Evolutionary conservation across 176 grass and related monocot genomes (phyloP).

Genomic region (Guadua angustifolia): DNA sequence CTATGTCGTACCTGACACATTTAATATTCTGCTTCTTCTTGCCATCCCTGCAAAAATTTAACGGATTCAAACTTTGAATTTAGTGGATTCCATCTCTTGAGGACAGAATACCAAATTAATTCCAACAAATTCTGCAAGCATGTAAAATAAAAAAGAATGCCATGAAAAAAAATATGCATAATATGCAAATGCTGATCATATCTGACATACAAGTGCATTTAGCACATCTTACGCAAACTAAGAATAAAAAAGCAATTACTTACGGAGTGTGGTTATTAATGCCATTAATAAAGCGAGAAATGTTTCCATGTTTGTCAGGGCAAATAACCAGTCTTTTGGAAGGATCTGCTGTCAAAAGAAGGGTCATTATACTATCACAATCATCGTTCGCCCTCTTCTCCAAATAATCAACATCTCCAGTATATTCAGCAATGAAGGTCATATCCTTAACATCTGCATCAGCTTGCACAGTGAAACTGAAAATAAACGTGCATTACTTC

Average conservation of each 20-base stretch:
- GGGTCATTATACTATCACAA: conserved; percentile 88
- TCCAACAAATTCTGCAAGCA: background rate
- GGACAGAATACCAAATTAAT: background rate
- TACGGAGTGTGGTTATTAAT: conserved; percentile 88
- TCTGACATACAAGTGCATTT: conserved; percentile 6
- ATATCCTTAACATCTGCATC: conserved; percentile 85
- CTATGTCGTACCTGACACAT: conserved; percentile 82
- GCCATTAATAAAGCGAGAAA: conserved; percentile 80
- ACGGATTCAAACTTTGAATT: conserved; percentile 35
- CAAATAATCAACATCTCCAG: conserved; percentile 84
- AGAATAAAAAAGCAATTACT: conserved; percentile 31
- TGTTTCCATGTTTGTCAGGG: conserved; percentile 83
- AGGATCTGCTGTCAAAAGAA: conserved; percentile 59
- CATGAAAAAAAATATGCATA: background rate
- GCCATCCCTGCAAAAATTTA: conserved; percentile 71
- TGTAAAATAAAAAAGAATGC: background rate
- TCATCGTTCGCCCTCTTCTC: conserved; percentile 72
- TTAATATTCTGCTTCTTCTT: conserved; percentile 92
- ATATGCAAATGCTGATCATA: conserved; percentile 1
- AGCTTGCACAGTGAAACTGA: conserved; percentile 89
- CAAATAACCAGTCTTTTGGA: conserved; percentile 75
- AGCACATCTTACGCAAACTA: conserved; percentile 16
- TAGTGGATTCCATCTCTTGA: background rate
- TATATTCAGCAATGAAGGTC: conserved; percentile 77
- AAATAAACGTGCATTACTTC: conserved; percentile 38